Conservation (phyloP, 2,329 filamentous ascomycete species). For the Microthyrium microscopicum region DNA sequence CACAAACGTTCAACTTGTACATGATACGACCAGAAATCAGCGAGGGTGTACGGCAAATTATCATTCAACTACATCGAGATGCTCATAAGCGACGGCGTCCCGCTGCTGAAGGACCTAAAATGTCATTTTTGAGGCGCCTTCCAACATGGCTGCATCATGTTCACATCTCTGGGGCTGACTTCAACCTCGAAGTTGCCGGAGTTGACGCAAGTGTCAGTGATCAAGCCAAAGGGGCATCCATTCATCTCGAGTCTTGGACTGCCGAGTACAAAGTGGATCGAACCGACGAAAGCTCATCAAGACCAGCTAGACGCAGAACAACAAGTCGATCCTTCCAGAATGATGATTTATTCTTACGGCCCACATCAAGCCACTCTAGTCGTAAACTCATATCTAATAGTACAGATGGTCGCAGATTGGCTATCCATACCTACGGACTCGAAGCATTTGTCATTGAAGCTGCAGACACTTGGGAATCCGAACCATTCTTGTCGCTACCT, state of each 20-base stretch:
- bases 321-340: slow-evolving; percentile 43
- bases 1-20: slow-evolving; percentile 77
- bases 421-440: slow-evolving; percentile 64
- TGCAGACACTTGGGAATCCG: slow-evolving; percentile 64
- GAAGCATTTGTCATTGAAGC: slow-evolving; percentile 87
- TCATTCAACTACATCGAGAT: slow-evolving; percentile 61
- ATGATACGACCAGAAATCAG: slow-evolving; percentile 87
- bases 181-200: slow-evolving; percentile 81
- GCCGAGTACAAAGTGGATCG: slow-evolving; percentile 78
- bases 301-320: slow-evolving; percentile 49
- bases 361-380: slow-evolving; percentile 31
- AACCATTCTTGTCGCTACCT: slow-evolving; percentile 75
- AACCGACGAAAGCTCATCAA: slow-evolving; percentile 44
- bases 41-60: slow-evolving; percentile 79
- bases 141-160: slow-evolving; percentile 75
- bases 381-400: slow-evolving; percentile 33
- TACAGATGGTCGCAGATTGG: slow-evolving; percentile 66
- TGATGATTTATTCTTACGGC: slow-evolving; percentile 46
- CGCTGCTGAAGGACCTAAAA: slow-evolving; percentile 16
- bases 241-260: slow-evolving; percentile 78
- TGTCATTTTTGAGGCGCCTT: slow-evolving; percentile 50
- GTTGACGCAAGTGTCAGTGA: slow-evolving; percentile 70
- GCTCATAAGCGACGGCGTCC: slow-evolving; percentile 38
- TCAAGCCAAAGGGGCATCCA: slow-evolving; percentile 62
- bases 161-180: slow-evolving; percentile 72